A percentile compares a stretch with the other conserved stretches of the same genome.
phyloP scores from a whole-genome alignment of 257 asterid species.

The Cynanchum wilfordii region DNA sequence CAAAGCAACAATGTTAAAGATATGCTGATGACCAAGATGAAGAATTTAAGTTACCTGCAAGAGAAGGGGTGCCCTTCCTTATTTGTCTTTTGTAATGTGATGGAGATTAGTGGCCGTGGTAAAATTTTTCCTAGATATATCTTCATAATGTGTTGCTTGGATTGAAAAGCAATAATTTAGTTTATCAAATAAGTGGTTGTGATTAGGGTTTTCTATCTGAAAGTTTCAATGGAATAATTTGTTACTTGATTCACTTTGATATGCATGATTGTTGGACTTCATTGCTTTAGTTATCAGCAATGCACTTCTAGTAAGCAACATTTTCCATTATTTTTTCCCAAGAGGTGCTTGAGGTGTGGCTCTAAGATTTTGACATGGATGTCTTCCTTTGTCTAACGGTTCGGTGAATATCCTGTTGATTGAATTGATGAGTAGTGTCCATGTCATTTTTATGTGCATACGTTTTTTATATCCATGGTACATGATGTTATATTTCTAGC shows the following conservation, averaged over 20 bases:
- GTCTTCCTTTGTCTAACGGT: neutral
- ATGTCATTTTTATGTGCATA: neutral
- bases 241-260: neutral
- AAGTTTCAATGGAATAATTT: neutral
- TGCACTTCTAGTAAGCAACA: neutral
- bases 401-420: neutral
- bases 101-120: neutral
- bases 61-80: too few relatives aligned
- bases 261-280: too few relatives aligned
- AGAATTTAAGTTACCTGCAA: neutral
- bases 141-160: neutral
- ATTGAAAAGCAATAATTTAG: neutral
- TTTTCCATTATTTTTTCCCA: neutral
- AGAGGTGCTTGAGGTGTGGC: neutral
- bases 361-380: neutral
- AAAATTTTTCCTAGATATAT: neutral
- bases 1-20: neutral
- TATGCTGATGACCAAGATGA: neutral
- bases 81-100: neutral
- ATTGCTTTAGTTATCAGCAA: neutral
- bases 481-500: neutral
- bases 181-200: neutral
- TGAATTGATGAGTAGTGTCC: neutral
- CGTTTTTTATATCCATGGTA: neutral
- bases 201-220: neutral